Conservation (phyloP, 176 grass and related monocot genomes). For the Leersia perrieri region DNA sequence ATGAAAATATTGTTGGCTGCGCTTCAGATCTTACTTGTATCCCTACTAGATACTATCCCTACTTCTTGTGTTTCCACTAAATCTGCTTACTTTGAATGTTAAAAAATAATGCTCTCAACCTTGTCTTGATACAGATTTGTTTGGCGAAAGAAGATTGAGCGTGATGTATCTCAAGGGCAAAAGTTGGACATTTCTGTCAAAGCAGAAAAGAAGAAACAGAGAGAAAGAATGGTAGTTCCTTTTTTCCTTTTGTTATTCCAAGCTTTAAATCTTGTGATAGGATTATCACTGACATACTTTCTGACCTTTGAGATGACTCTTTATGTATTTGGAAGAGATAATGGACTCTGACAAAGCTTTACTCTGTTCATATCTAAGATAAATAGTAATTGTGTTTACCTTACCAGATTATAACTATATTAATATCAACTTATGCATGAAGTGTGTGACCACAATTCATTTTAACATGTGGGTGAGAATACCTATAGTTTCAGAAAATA, state of each 20-base stretch:
- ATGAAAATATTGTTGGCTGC: conserved; percentile 11
- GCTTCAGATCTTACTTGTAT: conserved; percentile 6
- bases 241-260: not conserved
- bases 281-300: not conserved
- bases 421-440: not conserved
- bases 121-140: conserved; percentile 63
- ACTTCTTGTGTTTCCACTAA: not conserved
- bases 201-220: conserved; percentile 76
- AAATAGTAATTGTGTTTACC: not conserved
- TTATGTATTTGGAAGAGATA: not conserved
- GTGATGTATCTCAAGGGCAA: conserved; percentile 76
- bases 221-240: conserved; percentile 84
- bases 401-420: not conserved
- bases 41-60: not conserved
- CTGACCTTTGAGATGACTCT: not conserved
- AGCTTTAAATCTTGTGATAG: not conserved
- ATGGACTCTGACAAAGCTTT: not conserved
- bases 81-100: not conserved
- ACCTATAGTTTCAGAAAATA: not conserved
- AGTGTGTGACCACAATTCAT: not conserved
- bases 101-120: conserved; percentile 14
- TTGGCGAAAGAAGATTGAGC: conserved; percentile 98
- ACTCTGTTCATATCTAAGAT: not conserved
- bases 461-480: not conserved
- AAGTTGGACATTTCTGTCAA: conserved; percentile 87